Conservation (phyloP, 179 eudicot genomes). For the Drosera spatulata region DNA sequence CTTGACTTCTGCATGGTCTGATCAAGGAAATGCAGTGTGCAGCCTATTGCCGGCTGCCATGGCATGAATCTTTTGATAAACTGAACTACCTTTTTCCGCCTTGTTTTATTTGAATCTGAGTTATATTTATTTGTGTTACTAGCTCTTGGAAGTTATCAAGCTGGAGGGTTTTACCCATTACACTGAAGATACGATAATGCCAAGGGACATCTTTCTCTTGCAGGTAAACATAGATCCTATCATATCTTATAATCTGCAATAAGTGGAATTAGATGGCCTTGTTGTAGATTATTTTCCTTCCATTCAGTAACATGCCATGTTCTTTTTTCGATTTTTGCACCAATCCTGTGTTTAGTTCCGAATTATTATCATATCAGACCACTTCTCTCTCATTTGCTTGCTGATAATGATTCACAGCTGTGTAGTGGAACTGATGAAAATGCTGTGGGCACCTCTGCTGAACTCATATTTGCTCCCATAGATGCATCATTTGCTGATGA, state of each 20-base stretch:
- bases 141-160: conserved; percentile 85
- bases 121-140: not conserved
- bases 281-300: too few relatives aligned
- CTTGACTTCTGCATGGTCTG: too few relatives aligned
- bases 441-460: not conserved
- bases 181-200: conserved; percentile 40
- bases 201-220: conserved; percentile 36
- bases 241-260: too few relatives aligned
- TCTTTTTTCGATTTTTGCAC: conserved; percentile 47
- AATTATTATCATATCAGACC: not conserved
- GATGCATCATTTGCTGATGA: conserved; percentile 55
- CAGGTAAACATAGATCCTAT: conserved; percentile 37
- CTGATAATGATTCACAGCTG: not conserved
- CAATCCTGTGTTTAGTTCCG: conserved; percentile 16
- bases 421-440: conserved; percentile 5
- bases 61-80: too few relatives aligned
- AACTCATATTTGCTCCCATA: conserved; percentile 4
- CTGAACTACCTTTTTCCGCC: too few relatives aligned
- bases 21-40: too few relatives aligned
- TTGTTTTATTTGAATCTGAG: too few relatives aligned
- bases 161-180: conserved; percentile 59
- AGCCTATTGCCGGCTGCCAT: too few relatives aligned
- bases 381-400: not conserved
- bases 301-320: too few relatives aligned
- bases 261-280: too few relatives aligned